Percentiles rank a stretch among this genome's conserved stretches.
These are phyloP conservation scores for Hirschfeldia incana DNA, from an alignment of 345 rosid species.

Conservation along the genomic window DNA sequence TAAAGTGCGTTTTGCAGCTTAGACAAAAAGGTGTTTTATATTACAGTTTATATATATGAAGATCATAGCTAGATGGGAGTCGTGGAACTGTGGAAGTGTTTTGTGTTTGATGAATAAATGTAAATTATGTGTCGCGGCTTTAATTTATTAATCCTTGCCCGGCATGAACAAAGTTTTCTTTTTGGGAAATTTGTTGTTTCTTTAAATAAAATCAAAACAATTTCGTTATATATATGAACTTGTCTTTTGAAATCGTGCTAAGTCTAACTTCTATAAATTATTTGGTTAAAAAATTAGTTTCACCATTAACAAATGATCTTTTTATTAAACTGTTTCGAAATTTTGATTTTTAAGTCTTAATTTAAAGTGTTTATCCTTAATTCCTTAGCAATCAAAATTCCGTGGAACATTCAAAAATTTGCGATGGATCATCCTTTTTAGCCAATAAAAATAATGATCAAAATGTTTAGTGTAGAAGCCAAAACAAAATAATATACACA, in stretches of 20 bases:
- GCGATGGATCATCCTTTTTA: not conserved
- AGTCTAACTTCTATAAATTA: not conserved
- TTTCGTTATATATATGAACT: not conserved
- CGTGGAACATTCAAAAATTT: not conserved
- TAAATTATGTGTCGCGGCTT: constrained; percentile 17
- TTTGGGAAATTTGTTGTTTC: not conserved
- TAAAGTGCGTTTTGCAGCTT: constrained; percentile 8
- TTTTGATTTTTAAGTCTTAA: not conserved
- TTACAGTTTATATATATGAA: constrained; percentile 28
- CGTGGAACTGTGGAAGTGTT: not conserved
- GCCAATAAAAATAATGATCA: not conserved
- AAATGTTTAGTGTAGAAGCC: not conserved
- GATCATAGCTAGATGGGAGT: constrained; percentile 9
- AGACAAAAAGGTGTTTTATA: constrained; percentile 12
- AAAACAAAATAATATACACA: not conserved
- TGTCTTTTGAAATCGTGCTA: not conserved
- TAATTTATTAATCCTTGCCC: not conserved
- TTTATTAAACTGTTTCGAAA: not conserved
- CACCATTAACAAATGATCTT: not conserved
- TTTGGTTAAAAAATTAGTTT: too few species aligned
- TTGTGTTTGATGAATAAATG: constrained; percentile 13
- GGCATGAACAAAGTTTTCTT: not conserved
- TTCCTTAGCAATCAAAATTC: not conserved
- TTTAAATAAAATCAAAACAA: not conserved
- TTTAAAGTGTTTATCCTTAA: not conserved